These are phyloP conservation scores for Cyberlindnera meyerae DNA, from an alignment of 805 yeast genomes.

Conservation along the genomic window DNA sequence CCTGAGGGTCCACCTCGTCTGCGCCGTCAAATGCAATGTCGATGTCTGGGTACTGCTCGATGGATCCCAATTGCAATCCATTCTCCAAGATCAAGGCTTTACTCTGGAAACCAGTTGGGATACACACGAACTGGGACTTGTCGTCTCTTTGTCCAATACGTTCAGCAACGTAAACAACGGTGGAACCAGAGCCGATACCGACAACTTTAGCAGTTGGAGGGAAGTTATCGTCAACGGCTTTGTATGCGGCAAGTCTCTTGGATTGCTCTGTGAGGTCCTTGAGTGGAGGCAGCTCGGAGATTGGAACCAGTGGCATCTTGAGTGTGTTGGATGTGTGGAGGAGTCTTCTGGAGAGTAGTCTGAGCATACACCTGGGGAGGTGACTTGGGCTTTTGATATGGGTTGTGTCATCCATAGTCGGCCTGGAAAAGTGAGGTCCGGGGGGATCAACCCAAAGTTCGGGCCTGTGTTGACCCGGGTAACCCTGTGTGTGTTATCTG, in stretches of 20 bases:
- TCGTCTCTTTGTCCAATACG: constrained; percentile 67
- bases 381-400: no score
- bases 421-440: constrained; percentile 3
- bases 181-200: constrained; percentile 96
- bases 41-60: constrained; percentile 76
- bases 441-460: no score
- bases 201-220: constrained; percentile 64
- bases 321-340: neutral
- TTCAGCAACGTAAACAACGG: constrained; percentile 96
- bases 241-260: constrained; percentile 85
- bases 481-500: no score
- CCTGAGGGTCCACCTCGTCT: constrained; percentile 80
- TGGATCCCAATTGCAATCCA: constrained; percentile 70
- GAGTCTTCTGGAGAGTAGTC: neutral
- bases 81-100: constrained; percentile 79
- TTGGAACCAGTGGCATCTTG: constrained; percentile 23
- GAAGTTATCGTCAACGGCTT: constrained; percentile 86
- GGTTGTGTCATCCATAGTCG: no score
- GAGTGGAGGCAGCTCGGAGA: constrained; percentile 26
- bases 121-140: constrained; percentile 60
- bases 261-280: constrained; percentile 62
- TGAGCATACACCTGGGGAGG: constrained; percentile 1
- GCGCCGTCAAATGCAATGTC: constrained; percentile 99
- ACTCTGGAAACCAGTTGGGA: constrained; percentile 97
- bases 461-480: no score